Percentiles rank a stretch among this genome's conserved stretches.
Conservation (phyloP, 345 rosid genomes). For the Ceriops zippeliana region DNA sequence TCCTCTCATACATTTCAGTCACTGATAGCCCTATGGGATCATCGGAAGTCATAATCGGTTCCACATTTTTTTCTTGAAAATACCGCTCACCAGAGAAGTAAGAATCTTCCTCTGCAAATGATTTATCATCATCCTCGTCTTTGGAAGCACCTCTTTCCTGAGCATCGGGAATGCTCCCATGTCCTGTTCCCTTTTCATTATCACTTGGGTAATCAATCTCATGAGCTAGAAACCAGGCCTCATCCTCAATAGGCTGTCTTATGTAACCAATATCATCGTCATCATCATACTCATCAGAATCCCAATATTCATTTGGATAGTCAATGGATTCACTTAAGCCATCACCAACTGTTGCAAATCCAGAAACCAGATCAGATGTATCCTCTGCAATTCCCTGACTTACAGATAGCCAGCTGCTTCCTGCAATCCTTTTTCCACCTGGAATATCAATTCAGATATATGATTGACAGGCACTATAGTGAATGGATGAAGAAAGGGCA, state of each 20-base stretch:
- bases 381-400: conserved; percentile 98
- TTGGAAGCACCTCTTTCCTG: conserved; percentile 72
- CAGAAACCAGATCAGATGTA: conserved; percentile 93
- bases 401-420: conserved; percentile 96
- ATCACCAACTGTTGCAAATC: conserved; percentile 96
- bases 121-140: conserved; percentile 90
- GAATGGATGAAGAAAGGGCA: too few relatives aligned
- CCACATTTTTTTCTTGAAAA: conserved; percentile 57
- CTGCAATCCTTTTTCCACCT: conserved; percentile 82
- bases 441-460: conserved; percentile 26
- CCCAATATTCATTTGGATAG: conserved; percentile 94
- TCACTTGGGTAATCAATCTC: conserved; percentile 99
- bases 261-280: conserved; percentile 94
- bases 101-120: conserved; percentile 93
- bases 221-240: conserved; percentile 97
- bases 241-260: conserved; percentile 98
- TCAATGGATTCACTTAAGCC: conserved; percentile 93
- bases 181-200: conserved; percentile 86
- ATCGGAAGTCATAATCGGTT: conserved; percentile 63
- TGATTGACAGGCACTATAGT: background rate
- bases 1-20: conserved; percentile 59
- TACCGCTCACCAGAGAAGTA: conserved; percentile 88
- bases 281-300: conserved; percentile 96
- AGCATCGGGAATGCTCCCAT: conserved; percentile 72
- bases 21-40: conserved; percentile 68